These are phyloP conservation scores for Tulasnella sp. DNA, from an alignment of 768 basidiomycete species.

Conservation along the genomic window DNA sequence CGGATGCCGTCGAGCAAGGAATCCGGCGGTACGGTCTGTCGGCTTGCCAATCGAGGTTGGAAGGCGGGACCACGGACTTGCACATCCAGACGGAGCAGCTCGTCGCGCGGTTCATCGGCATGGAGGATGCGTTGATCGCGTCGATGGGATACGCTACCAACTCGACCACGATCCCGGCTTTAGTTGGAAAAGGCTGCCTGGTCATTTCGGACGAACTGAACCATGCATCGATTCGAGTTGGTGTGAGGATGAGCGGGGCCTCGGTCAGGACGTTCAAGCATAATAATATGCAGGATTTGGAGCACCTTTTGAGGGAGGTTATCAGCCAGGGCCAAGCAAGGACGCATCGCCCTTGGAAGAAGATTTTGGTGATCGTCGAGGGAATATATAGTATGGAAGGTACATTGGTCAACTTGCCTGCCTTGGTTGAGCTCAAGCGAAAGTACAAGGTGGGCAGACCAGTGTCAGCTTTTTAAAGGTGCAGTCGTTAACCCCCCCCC, in stretches of 20 bases:
- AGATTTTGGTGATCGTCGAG: conserved; percentile 90
- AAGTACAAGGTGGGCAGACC: conserved; percentile 80
- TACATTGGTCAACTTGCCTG: conserved; percentile 79
- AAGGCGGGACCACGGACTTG: conserved; percentile 80
- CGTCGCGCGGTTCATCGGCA: conserved; percentile 82
- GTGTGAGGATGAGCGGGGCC: conserved; percentile 81
- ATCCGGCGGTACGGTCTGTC: conserved; percentile 77
- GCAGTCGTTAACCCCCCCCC: not conserved
- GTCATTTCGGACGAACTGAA: conserved; percentile 97
- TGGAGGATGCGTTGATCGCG: conserved; percentile 81
- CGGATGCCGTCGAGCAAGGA: conserved; percentile 83
- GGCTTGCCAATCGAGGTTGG: conserved; percentile 66
- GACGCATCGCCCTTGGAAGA: conserved; percentile 99
- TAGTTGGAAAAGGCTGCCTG: conserved; percentile 83
- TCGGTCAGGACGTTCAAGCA: conserved; percentile 93
- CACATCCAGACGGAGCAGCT: conserved; percentile 75
- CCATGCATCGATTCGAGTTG: conserved; percentile 91
- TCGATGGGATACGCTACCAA: conserved; percentile 93
- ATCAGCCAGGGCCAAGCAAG: conserved; percentile 97
- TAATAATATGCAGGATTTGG: conserved; percentile 82
- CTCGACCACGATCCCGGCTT: conserved; percentile 84
- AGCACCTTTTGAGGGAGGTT: conserved; percentile 72
- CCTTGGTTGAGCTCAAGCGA: conserved; percentile 75
- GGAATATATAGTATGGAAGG: conserved; percentile 99
- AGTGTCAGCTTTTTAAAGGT: too few species aligned